Evolutionary conservation across 495 filamentous ascomycete genomes (phyloP), one percentile per base, ranked within the genome.

Genomic region (Cenococcum geophilum): DNA sequence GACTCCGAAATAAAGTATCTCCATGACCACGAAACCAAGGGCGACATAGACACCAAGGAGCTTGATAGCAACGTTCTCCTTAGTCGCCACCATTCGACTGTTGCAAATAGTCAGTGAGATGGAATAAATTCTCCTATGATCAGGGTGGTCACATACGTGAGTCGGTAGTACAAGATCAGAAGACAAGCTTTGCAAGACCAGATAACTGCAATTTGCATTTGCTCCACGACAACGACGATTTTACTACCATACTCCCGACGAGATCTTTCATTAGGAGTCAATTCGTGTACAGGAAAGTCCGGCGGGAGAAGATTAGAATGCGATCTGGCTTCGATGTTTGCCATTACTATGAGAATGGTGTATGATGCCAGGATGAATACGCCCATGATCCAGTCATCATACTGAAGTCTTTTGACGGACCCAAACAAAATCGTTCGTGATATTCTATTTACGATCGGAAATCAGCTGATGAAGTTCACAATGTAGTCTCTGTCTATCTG

Each of bases 311-410:
- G 79, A 58, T 87, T 87, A 14, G 81, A 84, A 20, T 78, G 76
- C 18, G 79, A 76, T 53, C 77, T 74, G 5, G 78, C 72, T 1
- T 83, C 80, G 37, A 84, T 75, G 64, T 86, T 86, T 60, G 85
- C 80, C 23, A 76, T 72, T 5, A 79, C 73, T 27, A 86, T 76
- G 5, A 86, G 70, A 14, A 72, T 75, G 1, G 83, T 86, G 64
- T 84, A 86, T 25, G 79, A 76, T 58, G 36, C 48, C 18, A 73
- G 66, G 59, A 84, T 76, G 14, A 78, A 80, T 34, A 78, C 61
- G 1, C 79, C 67, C 82, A 86, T 86, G 22, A 85, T 64, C 71
- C 76, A 85, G 64, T 87, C 84, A 58, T 87, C 83, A 18, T 75
- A 57, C 64, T 84, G 79, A 36, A 83, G 71, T 10, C 74, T 70